Evolutionary conservation across 192 early-diverging fungal species (phyloP).

Genomic region (Haplosporangium gracile): DNA sequence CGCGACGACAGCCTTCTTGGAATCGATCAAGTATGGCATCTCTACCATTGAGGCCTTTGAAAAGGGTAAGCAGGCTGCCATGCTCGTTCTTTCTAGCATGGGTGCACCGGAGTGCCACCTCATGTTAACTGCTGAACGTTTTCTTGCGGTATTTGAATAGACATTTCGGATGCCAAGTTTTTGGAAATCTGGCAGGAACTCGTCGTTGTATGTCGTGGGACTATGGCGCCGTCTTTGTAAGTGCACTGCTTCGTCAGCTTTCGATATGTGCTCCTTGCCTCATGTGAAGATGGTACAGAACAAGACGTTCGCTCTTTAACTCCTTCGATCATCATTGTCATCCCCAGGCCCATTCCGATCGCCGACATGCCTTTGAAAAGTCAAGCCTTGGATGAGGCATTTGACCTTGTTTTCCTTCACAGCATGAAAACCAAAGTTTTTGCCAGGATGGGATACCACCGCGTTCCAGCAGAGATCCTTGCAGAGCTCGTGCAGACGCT

Average conservation of each 20-base stretch:
- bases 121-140: not conserved
- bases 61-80: slow-evolving; percentile 29
- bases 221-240: slow-evolving; percentile 53
- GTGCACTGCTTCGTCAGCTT: not conserved
- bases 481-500: slow-evolving; percentile 69
- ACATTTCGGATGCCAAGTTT: slow-evolving; percentile 37
- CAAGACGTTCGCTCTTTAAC: not conserved
- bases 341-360: slow-evolving; percentile 31
- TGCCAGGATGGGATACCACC: slow-evolving; percentile 73
- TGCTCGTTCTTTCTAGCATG: not conserved
- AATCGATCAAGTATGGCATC: slow-evolving; percentile 68
- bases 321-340: not conserved
- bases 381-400: slow-evolving; percentile 76
- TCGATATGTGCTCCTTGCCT: not conserved
- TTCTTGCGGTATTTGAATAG: not conserved
- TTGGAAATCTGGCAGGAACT: slow-evolving; percentile 52
- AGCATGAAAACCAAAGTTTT: slow-evolving; percentile 76
- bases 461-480: slow-evolving; percentile 71
- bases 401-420: slow-evolving; percentile 78
- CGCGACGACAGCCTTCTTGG: slow-evolving; percentile 71
- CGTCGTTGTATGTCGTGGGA: slow-evolving; percentile 40
- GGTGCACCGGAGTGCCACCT: not conserved
- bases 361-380: slow-evolving; percentile 68
- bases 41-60: slow-evolving; percentile 56
- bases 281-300: not conserved